Conservation (phyloP, 2,329 filamentous ascomycete species). For the Myriosclerotinia curreyana region DNA sequence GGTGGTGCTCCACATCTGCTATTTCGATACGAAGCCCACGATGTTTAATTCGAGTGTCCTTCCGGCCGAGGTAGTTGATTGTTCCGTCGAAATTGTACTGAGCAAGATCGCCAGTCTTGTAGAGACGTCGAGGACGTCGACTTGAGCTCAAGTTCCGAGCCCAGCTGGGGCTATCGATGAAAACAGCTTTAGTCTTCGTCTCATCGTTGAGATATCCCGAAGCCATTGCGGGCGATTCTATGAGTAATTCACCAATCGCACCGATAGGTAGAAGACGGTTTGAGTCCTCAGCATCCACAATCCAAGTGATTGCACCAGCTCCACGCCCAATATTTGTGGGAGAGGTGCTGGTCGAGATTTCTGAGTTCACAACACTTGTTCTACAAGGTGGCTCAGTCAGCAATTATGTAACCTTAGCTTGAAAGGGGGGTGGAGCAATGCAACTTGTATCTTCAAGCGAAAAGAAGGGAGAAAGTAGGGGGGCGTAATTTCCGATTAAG, state of each 20-base stretch:
- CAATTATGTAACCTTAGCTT: not conserved
- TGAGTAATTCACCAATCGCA: slow-evolving; percentile 41
- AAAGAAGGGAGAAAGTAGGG: not conserved
- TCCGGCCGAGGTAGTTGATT: slow-evolving; percentile 14
- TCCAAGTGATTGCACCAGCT: slow-evolving; percentile 36
- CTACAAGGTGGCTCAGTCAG: not conserved
- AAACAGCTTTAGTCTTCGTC: slow-evolving; percentile 39
- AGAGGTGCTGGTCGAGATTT: slow-evolving; percentile 9
- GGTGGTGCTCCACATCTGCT: slow-evolving; percentile 16
- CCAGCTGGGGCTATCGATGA: slow-evolving; percentile 37
- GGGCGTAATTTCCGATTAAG: not conserved
- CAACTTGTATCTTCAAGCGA: no score
- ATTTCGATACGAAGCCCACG: slow-evolving; percentile 20
- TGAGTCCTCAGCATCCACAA: slow-evolving; percentile 43
- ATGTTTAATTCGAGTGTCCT: slow-evolving; percentile 17
- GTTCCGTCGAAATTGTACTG: slow-evolving; percentile 38
- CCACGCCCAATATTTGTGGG: slow-evolving; percentile 28
- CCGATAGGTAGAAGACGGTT: slow-evolving; percentile 40
- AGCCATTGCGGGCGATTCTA: slow-evolving; percentile 42
- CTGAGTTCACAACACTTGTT: slow-evolving; percentile 13
- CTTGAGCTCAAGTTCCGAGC: not conserved
- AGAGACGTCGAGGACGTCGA: slow-evolving; percentile 40
- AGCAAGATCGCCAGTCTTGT: slow-evolving; percentile 51
- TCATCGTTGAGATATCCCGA: slow-evolving; percentile 43
- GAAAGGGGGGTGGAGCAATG: not conserved